Evolutionary conservation across 2,329 filamentous ascomycete species (phyloP).

Genomic region (Ceratocystis diversiconidia): DNA sequence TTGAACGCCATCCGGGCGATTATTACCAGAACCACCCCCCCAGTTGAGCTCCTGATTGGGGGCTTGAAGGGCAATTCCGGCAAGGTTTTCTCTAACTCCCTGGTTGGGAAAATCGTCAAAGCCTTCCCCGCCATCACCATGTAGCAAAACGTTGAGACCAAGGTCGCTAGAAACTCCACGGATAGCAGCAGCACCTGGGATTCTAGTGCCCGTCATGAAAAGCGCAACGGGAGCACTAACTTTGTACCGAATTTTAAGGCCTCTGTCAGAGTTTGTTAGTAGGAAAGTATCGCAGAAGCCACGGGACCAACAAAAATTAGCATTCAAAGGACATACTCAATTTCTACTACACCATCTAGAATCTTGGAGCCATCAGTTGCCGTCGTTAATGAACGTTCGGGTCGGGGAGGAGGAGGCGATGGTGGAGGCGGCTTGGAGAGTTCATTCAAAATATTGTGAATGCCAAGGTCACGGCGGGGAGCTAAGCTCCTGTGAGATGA

Average conservation of each 20-base stretch:
- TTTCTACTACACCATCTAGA: conserved; percentile 38
- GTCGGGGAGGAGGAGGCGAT: conserved; percentile 2
- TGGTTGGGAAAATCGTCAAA: conserved; percentile 46
- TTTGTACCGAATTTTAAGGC: conserved; percentile 40
- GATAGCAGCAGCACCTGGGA: conserved; percentile 30
- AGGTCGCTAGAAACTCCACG: conserved; percentile 26
- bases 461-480: not conserved
- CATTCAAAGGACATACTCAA: conserved; percentile 31
- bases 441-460: not conserved
- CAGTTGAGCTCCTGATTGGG: conserved; percentile 43
- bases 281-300: conserved; percentile 16
- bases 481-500: not conserved
- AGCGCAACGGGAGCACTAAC: conserved; percentile 40
- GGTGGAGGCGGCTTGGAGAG: accelerated
- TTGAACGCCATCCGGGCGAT: conserved; percentile 40
- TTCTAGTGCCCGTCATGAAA: conserved; percentile 36
- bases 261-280: conserved; percentile 24
- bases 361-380: conserved; percentile 42
- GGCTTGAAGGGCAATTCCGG: conserved; percentile 40
- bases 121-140: conserved; percentile 45
- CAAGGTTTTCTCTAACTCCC: conserved; percentile 35
- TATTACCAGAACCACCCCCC: conserved; percentile 34
- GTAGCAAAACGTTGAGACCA: conserved; percentile 43
- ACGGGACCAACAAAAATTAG: not conserved
- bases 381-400: conserved; percentile 25